Evolutionary conservation across 805 yeast genomes (phyloP).

Genomic region (Ogataea nakhonphanomensis): DNA sequence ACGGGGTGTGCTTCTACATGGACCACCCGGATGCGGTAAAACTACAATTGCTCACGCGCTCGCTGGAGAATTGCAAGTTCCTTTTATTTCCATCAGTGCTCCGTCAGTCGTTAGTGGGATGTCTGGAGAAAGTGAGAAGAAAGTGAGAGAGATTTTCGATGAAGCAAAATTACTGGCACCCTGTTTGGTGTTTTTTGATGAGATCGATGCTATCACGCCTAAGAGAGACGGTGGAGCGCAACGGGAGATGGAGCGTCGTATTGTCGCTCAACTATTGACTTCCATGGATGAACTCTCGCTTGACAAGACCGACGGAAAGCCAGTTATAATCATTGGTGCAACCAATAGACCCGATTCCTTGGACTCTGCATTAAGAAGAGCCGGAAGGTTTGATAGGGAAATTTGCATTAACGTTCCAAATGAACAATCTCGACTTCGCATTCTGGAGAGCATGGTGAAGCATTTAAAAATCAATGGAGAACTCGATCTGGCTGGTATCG

Average conservation of each 20-base stretch:
- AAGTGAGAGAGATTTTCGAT: constrained; percentile 85
- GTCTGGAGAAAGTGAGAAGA: constrained; percentile 99
- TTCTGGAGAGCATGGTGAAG: constrained; percentile 69
- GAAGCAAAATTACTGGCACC: constrained; percentile 92
- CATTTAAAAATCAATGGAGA: constrained; percentile 63
- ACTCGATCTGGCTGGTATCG: constrained; percentile 68
- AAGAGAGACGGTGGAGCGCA: constrained; percentile 98
- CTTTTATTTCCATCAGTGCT: constrained; percentile 86
- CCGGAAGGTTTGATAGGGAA: constrained; percentile 95
- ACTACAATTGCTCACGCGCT: constrained; percentile 94
- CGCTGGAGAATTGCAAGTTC: constrained; percentile 92
- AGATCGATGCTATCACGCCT: constrained; percentile 97
- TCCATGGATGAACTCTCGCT: constrained; percentile 90
- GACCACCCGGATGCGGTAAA: constrained; percentile 99
- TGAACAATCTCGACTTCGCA: constrained; percentile 73
- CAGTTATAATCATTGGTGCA: constrained; percentile 93
- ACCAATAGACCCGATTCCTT: constrained; percentile 95
- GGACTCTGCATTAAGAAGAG: constrained; percentile 92
- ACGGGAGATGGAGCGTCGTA: constrained; percentile 95
- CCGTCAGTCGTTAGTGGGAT: constrained; percentile 97
- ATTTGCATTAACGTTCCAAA: constrained; percentile 93
- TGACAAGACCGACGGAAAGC: constrained; percentile 87
- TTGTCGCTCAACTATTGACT: constrained; percentile 91
- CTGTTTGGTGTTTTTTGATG: constrained; percentile 89
- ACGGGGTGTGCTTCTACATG: constrained; percentile 87